Conservation (phyloP, 192 early-diverging fungal genomes). For the Backusella luteola region DNA sequence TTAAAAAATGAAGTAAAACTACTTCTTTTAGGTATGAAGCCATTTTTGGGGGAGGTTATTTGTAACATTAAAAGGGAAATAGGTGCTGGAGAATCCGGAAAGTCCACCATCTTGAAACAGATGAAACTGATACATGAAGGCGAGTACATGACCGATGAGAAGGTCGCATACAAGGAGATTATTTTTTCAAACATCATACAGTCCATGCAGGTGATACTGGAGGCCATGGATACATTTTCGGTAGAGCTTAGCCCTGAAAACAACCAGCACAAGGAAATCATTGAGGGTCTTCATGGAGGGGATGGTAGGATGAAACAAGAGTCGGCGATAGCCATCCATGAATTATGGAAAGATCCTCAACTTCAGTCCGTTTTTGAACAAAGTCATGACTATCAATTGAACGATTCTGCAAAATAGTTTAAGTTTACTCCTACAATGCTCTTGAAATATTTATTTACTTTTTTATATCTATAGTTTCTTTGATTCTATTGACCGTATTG, state of each 20-base stretch:
- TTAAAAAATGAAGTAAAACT: conserved; percentile 92
- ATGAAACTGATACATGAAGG: conserved; percentile 50
- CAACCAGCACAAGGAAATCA: conserved; percentile 68
- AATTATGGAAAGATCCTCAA: conserved; percentile 81
- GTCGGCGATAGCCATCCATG: conserved; percentile 71
- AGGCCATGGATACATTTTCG: conserved; percentile 61
- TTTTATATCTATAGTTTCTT: conserved; percentile 66
- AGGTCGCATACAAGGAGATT: conserved; percentile 38
- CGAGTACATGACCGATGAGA: conserved; percentile 37
- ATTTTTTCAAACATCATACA: conserved; percentile 44
- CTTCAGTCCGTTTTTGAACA: conserved; percentile 76
- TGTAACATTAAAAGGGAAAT: background rate
- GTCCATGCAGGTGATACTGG: conserved; percentile 44
- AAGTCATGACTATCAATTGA: conserved; percentile 90
- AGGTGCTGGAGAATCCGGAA: conserved; percentile 59
- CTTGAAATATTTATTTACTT: no score
- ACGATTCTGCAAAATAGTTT: conserved; percentile 92
- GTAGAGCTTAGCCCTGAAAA: conserved; percentile 66
- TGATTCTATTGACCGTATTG: conserved; percentile 87
- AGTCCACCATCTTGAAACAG: conserved; percentile 55
- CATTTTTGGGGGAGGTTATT: no score
- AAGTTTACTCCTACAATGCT: no score
- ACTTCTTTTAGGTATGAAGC: conserved; percentile 67
- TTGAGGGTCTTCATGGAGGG: conserved; percentile 82
- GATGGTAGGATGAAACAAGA: conserved; percentile 76